Evolutionary conservation across 2,329 filamentous ascomycete species (phyloP), one percentile per base, ranked within the genome.

Genomic region (Diplodia sapinea): DNA sequence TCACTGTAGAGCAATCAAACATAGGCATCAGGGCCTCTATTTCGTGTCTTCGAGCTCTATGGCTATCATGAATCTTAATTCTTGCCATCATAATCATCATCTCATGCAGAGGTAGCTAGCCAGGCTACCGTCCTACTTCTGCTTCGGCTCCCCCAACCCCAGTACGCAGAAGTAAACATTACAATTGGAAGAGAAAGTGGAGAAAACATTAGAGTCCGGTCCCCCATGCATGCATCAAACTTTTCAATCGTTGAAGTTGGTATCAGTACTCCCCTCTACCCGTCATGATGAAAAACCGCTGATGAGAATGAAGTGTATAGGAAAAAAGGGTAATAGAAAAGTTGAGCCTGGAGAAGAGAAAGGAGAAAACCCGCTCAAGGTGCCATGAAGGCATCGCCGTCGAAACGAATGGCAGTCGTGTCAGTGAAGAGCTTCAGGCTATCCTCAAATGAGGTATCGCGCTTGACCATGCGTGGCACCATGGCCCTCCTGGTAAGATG

Each of bases 351-450:
- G 29, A 43, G 9, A 63, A 51, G 9, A 11, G 13, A 62, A 29
- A 12, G 31, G 31, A 33, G 2, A 47, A 33, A 26, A 26, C 3
- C 13, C 43, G 59, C 47, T 66, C 29, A 66, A 33, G 64, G 64
- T 17, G 38, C 23, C 64, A 66, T 66, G 52, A 66, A 66, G n/a
- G 49, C 64, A 40, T 66, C 64, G n/a, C 64, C 64, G 23, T 56
- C 52, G 7, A 57, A 36, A 13, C 40, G 51, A 31, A 57, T 15
- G 9, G 20, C 33, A 17, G 26, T 66, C 3, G 23, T 7, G 38
- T 66, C 64, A 15, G 64, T 66, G 43, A 55, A 66, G 38, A 66
- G 38, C 52, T 50, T 55, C 64, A 66, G 20, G 9, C 51, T 57
- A n/a, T 57, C 38, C 52, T 66, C 64, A 26, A 56, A 47, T 2